Percentiles rank a stretch among this genome's conserved stretches.
phyloP scores from a whole-genome alignment of 345 rosid genomes.

The Eucalyptus curtisii region DNA sequence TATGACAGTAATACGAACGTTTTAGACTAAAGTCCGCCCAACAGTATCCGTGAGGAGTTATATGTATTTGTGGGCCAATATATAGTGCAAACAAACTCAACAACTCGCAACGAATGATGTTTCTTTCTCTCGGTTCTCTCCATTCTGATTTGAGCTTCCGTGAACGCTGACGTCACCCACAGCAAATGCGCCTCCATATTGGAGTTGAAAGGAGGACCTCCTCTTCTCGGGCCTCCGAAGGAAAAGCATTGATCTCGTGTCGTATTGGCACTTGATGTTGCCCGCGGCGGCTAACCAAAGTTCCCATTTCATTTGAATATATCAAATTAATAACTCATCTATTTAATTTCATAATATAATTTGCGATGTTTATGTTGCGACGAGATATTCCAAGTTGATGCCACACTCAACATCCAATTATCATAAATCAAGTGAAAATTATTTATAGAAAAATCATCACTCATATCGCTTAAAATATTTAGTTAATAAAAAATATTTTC shows the following conservation, averaged over 20 bases:
- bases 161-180: not conserved
- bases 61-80: not conserved
- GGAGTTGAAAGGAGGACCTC: not conserved
- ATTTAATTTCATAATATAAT: too few relatives aligned
- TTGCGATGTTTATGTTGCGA: not conserved
- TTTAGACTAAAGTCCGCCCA: not conserved
- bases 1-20: not conserved
- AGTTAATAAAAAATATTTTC: too few relatives aligned
- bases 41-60: too few relatives aligned
- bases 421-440: not conserved
- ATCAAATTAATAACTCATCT: not conserved
- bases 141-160: not conserved
- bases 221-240: not conserved
- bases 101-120: not conserved
- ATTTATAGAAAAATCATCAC: too few relatives aligned
- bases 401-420: not conserved
- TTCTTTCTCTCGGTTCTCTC: not conserved
- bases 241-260: not conserved
- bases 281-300: not conserved
- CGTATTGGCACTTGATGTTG: not conserved
- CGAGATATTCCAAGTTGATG: not conserved
- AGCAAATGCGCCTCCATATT: not conserved
- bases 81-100: not conserved
- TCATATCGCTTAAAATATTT: too few relatives aligned
- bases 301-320: not conserved